Evolutionary conservation across 768 basidiomycete genomes (phyloP), one percentile per base, ranked within the genome.

Genomic region (Mycena metata): DNA sequence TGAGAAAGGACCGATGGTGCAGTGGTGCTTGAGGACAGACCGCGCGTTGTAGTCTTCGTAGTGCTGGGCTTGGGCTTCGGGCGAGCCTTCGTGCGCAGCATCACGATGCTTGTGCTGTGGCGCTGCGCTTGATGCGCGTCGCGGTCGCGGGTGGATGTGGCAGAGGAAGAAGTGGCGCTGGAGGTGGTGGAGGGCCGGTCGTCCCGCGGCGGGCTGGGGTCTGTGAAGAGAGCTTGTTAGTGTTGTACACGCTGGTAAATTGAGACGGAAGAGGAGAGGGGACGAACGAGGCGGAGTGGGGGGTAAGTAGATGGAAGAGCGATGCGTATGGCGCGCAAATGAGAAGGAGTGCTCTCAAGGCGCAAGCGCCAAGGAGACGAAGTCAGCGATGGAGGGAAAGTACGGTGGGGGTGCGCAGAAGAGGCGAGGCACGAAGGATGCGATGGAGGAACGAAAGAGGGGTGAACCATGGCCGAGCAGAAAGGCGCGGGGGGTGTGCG

Each of bases 381-480:
- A 56, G 54, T 56, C 54, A 24, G 54, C 54, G n/a, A 56, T 56
- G 54, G 39, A 39, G 35, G 54, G 35, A 30, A 30, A 30, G 6
- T 30, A 30, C 6, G 30, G 30, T 30, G 30, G 30, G 30, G 3
- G 30, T 30, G 6, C 30, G 30, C 30, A 30, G 30, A 30, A n/a
- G n/a, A n/a, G n/a, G n/a, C n/a, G n/a, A n/a, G n/a, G n/a, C 21
- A 23, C 51, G 55, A 56, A 42, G 55, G 55, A 56, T 56, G 39
- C 41, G 55, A 56, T 56, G 55, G 55, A 55, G 36, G 55, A 56
- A 56, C 55, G n/a, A 56, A 42, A 39, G 39, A 56, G 55, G 55
- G 55, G 30, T 56, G 55, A n/a, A 56, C 21, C 55, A 56, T 56
- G 52, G 52, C 30, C 52, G n/a, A 55, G 52, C 52, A 55, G 35